These are phyloP conservation scores for Populus nigra DNA, from an alignment of 345 rosid species.

Conservation along the genomic window DNA sequence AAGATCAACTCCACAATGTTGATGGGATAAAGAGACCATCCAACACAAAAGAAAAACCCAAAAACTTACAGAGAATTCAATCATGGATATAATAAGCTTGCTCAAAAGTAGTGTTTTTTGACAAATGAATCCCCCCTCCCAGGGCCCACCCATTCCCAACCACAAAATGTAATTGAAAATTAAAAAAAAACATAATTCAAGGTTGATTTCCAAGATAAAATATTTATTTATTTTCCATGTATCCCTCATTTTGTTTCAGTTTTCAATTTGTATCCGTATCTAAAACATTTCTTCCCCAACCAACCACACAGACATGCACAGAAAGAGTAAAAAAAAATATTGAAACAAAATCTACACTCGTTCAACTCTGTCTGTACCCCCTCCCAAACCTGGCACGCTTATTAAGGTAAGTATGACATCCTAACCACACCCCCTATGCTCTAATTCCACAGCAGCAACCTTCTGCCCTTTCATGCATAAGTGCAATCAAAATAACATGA, in stretches of 20 bases:
- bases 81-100: background rate
- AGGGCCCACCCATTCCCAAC: background rate
- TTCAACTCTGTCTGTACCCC: too few relatives aligned
- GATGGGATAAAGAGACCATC: background rate
- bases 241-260: too few relatives aligned
- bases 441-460: background rate
- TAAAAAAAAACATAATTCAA: too few relatives aligned
- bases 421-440: background rate
- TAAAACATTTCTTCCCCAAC: too few relatives aligned
- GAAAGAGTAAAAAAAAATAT: too few relatives aligned
- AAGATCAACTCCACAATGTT: background rate
- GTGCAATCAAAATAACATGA: background rate
- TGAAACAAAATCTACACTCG: too few relatives aligned
- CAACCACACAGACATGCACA: too few relatives aligned
- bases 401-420: background rate
- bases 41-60: background rate
- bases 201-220: background rate
- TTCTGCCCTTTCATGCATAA: background rate
- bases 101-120: background rate
- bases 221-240: too few relatives aligned
- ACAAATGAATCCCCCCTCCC: background rate
- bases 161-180: too few relatives aligned
- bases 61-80: background rate
- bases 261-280: too few relatives aligned
- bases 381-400: background rate